Base-by-base conservation (phyloP, 305 asterid species). In the Galium porrigens region DNA sequence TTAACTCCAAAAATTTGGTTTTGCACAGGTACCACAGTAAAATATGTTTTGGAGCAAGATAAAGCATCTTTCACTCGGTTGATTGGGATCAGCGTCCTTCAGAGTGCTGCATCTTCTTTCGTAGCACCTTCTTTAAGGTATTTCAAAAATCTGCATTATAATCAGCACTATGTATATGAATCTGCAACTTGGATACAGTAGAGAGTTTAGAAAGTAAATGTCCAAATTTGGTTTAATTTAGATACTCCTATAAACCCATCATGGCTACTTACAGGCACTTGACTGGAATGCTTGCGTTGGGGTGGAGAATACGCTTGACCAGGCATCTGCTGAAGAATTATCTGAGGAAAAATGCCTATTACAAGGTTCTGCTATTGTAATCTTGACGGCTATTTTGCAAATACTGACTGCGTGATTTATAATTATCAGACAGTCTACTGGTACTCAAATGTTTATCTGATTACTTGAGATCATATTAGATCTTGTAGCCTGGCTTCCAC, bases 71-170 rank as follows among this genome's bases (percentile, higher is more conserved):
- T 92, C 69, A n/a, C 86, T 63, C 90, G 80, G 80, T 76, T 92
- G 84, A 87, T 92, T 76, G 96, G 95, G 70, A 75, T 92, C 72
- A 92, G 99, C 73, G 83, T 92, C 80, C 91, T 92, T 74, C 99
- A 92, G 74, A 92, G 99, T 83, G 96, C 92, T 39, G 99, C 99
- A 58, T 89, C 97, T 75, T 89, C 99, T 70, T 89, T 92, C 64
- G 82, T 92, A 65, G 99, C 96, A 68, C 99, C 99, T 17, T 89
- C 99, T 51, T 81, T 92, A 80, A 89, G 97, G 99, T 92, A 82
- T 67, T 67, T 56, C 41, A 20, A 37, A 54, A 73, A 49, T 72
- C 51, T 25, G 57, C 60, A 12, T 48, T 22, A 5, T 46, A 29
- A 30, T 14, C 22, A 34, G 36, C 41, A 25, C 11, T 6, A 33